Percentiles rank a stretch among this genome's conserved stretches.
Conservation (phyloP, 495 filamentous ascomycete genomes). For the Delitschia confertaspora region DNA sequence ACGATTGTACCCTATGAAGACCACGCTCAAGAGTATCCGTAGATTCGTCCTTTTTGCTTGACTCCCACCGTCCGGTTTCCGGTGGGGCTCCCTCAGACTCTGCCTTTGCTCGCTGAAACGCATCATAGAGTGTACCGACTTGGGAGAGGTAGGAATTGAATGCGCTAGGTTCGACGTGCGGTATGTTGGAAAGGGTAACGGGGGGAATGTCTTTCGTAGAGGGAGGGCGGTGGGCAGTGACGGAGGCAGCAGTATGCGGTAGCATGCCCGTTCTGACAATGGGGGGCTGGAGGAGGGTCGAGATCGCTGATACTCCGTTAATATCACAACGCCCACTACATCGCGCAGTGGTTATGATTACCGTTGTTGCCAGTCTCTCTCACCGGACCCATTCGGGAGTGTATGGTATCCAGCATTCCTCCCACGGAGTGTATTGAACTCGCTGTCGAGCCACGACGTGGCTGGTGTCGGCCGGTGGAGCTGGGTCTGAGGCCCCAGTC, state of each 20-base stretch:
- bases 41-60: constrained; percentile 45
- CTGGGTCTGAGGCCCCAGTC: constrained; percentile 32
- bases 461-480: constrained; percentile 37
- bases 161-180: constrained; percentile 64
- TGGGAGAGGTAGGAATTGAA: constrained; percentile 80
- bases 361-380: constrained; percentile 76
- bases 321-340: neutral
- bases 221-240: constrained; percentile 67
- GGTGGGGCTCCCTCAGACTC: constrained; percentile 46
- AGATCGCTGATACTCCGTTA: constrained; percentile 57
- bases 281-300: constrained; percentile 81
- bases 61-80: constrained; percentile 32
- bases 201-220: constrained; percentile 91
- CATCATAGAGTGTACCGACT: constrained; percentile 73
- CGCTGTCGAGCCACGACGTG: constrained; percentile 70
- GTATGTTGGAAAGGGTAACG: constrained; percentile 83
- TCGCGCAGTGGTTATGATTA: constrained; percentile 28
- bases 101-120: constrained; percentile 67
- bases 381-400: constrained; percentile 50
- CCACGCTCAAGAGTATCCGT: constrained; percentile 38
- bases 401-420: constrained; percentile 56
- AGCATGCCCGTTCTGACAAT: constrained; percentile 80
- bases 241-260: constrained; percentile 58
- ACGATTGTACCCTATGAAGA: constrained; percentile 9
- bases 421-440: constrained; percentile 71